Evolutionary conservation across 129 eudicot species (phyloP), one percentile per base, ranked within the genome.

Genomic region (Tagetes erecta): DNA sequence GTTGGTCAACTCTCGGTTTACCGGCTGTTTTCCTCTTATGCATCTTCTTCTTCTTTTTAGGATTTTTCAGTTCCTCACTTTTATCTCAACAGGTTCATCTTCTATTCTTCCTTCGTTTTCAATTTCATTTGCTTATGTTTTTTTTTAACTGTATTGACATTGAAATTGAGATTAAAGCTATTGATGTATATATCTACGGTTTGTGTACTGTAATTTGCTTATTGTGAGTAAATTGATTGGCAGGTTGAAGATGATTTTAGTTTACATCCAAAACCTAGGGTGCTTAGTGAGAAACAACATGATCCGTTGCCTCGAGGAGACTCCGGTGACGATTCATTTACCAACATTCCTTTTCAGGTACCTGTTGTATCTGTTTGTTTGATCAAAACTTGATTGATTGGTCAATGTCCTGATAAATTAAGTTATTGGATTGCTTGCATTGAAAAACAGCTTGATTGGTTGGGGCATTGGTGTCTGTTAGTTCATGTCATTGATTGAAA

Each of bases 331-430:
- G 88, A 76, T 35, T 86, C 85, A 35, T 75, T 90, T 14, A 84
- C 87, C 33, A 47, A 79, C 30, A 84, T 93, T 76, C 96, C 96
- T 35, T 90, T 90, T 78, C 98, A 93, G 98, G 98, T 62, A 62
- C 4, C 14, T 33, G 63, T 27, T 56, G 38, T 3, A 8, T 27
- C 14, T 1, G 38, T 64, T 67, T 9, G 1, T 2, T 50, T 14
- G 30, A 67, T 2, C 45, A 8, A 5, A 38, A 31, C 67, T 63
- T 51, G 2, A 6, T 3, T 51, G 30, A 51, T 39, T 39, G 27
- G 27, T 39, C 8, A 5, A 42, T 42, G 46, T 42, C 8, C 8
- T 42, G 46, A 5, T 42, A 5, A 9, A 42, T 42, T 42, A 5
- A 6, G 35, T 55, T 55, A 7, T 55, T 55, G 7, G 8, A 55